Evolutionary conservation across 2,329 filamentous ascomycete genomes (phyloP), one percentile per base, ranked within the genome.

Genomic region (Fusarium pseudocircinatum): DNA sequence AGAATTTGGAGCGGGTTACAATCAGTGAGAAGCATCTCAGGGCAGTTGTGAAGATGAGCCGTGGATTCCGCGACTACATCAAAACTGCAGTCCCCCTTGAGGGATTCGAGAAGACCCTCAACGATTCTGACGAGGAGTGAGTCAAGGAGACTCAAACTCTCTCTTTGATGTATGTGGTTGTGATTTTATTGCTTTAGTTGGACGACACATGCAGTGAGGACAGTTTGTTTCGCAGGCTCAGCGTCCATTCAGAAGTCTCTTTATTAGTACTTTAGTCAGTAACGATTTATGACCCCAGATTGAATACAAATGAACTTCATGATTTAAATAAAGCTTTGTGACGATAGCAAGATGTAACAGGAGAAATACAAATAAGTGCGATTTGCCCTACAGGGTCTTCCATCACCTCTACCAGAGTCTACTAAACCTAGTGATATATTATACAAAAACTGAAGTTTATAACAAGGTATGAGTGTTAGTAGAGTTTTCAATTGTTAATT

Each of bases 41-140:
- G 7, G 80, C 80, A 22, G 80, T 81, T n/a, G 78, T 80, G 44
- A 80, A 81, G 74, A 80, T 81, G 79, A 81, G 79, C 57, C 75
- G 76, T 40, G 76, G 78, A 20, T 81, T 81, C 74, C 79, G 78
- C n/a, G 74, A 81, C 50, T 81, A 80, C 47, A 78, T 80, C 42
- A 76, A 78, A 44, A 64, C 52, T 22, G 62, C 77, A 14, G 68
- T 69, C 7, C 69, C 76, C 13, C 39, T 74, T 26, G 70, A 77
- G 30, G 70, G 70, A 1, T 76, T 77, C 36, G 73, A 76, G 34
- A 73, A 77, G 12, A 70, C 72, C 7, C 46, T 69, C 13, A 26
- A 65, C 16, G 72, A 73, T 30, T 71, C 73, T 3, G 70, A 67
- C 5, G 72, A 77, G 8, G 74, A 76, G 16, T 57, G 47, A 24